phyloP scores from a whole-genome alignment of 495 filamentous ascomycete species.

The Lasiosphaeris hirsuta region DNA sequence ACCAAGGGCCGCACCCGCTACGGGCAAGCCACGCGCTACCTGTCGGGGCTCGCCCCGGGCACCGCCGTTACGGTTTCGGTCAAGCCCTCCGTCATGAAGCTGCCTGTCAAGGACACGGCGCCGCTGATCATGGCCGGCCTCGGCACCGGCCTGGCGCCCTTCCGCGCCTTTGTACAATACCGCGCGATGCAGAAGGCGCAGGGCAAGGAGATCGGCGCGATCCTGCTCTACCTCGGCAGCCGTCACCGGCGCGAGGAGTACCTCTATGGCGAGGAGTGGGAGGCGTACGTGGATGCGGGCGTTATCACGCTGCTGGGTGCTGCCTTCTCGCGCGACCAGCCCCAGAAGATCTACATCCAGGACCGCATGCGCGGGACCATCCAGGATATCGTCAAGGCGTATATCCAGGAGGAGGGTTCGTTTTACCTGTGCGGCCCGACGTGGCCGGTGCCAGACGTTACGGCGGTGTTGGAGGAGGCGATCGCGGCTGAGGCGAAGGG shows the following conservation, averaged over 20 bases:
- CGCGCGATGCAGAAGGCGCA: conserved; percentile 94
- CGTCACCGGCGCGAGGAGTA: conserved; percentile 98
- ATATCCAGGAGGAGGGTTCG: conserved; percentile 79
- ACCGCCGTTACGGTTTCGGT: conserved; percentile 81
- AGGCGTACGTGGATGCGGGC: conserved; percentile 92
- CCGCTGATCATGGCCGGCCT: conserved; percentile 99
- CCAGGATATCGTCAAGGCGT: conserved; percentile 81
- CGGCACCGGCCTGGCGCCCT: conserved; percentile 95
- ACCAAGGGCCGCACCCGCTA: conserved; percentile 82
- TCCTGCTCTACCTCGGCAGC: conserved; percentile 93
- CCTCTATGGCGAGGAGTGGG: conserved; percentile 98
- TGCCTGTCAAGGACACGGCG: conserved; percentile 77
- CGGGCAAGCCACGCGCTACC: conserved; percentile 87
- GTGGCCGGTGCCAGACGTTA: conserved; percentile 99
- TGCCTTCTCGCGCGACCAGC: conserved; percentile 95
- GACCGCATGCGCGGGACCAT: conserved; percentile 92
- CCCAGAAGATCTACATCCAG: conserved; percentile 98
- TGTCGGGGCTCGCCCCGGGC: conserved; percentile 69
- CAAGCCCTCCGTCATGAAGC: conserved; percentile 96
- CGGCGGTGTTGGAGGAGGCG: conserved; percentile 87
- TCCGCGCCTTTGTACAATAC: conserved; percentile 97
- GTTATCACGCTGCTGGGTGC: conserved; percentile 91
- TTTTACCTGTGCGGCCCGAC: conserved; percentile 98
- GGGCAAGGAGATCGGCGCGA: conserved; percentile 89
- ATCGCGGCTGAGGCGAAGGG: conserved; percentile 71